Evolutionary conservation across 257 asterid species (phyloP).

Genomic region (Solanum clarkiae): DNA sequence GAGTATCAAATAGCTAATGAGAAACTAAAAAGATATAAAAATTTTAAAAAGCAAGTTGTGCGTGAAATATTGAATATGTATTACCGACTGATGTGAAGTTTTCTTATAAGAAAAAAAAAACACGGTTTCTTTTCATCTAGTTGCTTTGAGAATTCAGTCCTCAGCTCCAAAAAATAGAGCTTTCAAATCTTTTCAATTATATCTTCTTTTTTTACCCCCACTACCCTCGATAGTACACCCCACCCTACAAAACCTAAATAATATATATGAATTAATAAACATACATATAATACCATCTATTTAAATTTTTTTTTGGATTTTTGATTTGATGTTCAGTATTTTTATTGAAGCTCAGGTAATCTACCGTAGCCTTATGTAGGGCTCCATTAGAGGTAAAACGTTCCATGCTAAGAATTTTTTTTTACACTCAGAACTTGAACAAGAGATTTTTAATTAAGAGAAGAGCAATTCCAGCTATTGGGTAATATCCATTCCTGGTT

Average conservation of each 20-base stretch:
- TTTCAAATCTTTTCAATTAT: background rate
- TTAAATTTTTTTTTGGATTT: too few relatives aligned
- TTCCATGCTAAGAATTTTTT: too few relatives aligned
- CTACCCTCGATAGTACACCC: background rate
- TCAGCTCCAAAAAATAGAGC: background rate
- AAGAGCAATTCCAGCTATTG: too few relatives aligned
- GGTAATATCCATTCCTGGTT: too few relatives aligned
- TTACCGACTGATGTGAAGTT: background rate
- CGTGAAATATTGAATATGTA: background rate
- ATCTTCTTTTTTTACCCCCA: background rate
- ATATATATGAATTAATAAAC: background rate
- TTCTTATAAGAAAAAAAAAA: background rate
- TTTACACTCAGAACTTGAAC: too few relatives aligned
- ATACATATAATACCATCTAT: too few relatives aligned
- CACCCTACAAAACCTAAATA: background rate
- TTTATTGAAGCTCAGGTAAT: too few relatives aligned
- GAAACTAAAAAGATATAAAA: background rate
- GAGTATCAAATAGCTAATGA: too few relatives aligned
- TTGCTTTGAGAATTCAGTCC: background rate
- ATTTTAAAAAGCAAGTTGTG: background rate
- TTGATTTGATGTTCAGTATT: too few relatives aligned
- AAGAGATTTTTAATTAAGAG: too few relatives aligned
- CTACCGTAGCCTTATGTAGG: too few relatives aligned
- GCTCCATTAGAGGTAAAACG: too few relatives aligned
- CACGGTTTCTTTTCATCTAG: slow-evolving; percentile 1